Percentiles rank a stretch among this genome's conserved stretches.
These are phyloP conservation scores for Gonium pectorale DNA, from an alignment of 139 green algal genomes.

Conservation along the genomic window DNA sequence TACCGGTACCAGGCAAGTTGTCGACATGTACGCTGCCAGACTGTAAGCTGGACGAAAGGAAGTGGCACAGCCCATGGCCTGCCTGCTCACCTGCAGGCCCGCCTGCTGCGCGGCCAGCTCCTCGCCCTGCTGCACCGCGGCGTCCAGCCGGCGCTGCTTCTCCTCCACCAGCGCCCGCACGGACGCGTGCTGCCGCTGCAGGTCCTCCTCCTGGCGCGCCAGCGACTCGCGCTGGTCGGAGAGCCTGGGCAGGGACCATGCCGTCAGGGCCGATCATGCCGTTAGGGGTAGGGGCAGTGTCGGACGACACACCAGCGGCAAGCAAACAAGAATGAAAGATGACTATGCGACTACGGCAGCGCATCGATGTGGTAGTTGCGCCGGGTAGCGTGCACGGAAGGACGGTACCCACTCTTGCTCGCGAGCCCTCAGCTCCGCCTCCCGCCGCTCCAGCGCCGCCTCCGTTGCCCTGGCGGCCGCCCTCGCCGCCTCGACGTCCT, in stretches of 20 bases:
- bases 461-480: not conserved
- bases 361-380: no score
- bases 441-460: conserved; percentile 12
- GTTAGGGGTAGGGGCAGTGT: no score
- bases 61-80: no score
- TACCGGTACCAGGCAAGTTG: no score
- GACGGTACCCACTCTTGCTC: not conserved
- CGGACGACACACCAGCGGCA: no score
- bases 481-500: not conserved
- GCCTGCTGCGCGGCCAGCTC: conserved; percentile 20
- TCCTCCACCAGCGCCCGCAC: conserved; percentile 32
- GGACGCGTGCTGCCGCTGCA: conserved; percentile 18
- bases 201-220: not conserved
- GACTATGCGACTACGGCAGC: no score
- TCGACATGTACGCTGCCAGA: no score
- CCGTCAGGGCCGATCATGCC: not conserved
- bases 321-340: no score
- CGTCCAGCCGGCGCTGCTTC: conserved; percentile 43
- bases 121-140: conserved; percentile 18
- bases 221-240: conserved; percentile 1
- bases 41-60: no score
- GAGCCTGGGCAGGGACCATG: not conserved
- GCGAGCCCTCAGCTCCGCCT: not conserved
- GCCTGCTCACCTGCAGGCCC: conserved; percentile 17
- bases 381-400: no score